Base-by-base conservation (phyloP, 805 yeast species). In the Spathaspora sp. region DNA sequence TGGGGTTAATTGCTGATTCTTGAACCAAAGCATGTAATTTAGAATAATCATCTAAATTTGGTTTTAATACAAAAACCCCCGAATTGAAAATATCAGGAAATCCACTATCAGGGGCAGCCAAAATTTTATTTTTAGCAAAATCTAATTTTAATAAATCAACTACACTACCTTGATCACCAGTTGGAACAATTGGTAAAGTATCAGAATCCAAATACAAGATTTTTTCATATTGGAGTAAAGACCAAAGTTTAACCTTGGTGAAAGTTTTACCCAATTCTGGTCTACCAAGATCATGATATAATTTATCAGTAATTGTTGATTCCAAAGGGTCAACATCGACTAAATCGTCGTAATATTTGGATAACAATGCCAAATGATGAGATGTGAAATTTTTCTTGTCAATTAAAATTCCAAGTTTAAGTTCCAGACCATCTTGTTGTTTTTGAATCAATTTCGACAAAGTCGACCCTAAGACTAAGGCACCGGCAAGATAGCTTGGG, bases 61-160 rank as follows among this genome's bases (percentile, higher is more conserved):
- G 96, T 35, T 75, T 73, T 26, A 83, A 63, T 3, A 83, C 72
- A 60, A 89, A 73, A 18, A 89, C 81, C 3, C 97, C 96, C 31
- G 91, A 81, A 66, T 90, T 89, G 73, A 90, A 90, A 60, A 86
- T 77, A 69, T 90, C 97, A 0, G 96, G 96, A 88, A 96, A 90
- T 12, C 96, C 96, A n/a, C 82, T 75, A 68, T 90, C 97, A 0
- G 96, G 87, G 14, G 85, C 73, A 0, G 94, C 92, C 39, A 72
- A 55, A 2, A 79, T 66, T 49, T 66, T 59, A 39, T 56, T 45
- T 47, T 54, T 42, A 12, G 60, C 55, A 50, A 63, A 55, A 20
- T 64, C 60, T 26, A 69, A 52, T 49, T 56, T 58, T 44, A 71
- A 61, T 42, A 72, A 60, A 48, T 71, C 71, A 9, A 72, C 50